These are phyloP conservation scores for Hymenotorrendiella dingleyae DNA, from an alignment of 2,329 filamentous ascomycete genomes.

Conservation along the genomic window DNA sequence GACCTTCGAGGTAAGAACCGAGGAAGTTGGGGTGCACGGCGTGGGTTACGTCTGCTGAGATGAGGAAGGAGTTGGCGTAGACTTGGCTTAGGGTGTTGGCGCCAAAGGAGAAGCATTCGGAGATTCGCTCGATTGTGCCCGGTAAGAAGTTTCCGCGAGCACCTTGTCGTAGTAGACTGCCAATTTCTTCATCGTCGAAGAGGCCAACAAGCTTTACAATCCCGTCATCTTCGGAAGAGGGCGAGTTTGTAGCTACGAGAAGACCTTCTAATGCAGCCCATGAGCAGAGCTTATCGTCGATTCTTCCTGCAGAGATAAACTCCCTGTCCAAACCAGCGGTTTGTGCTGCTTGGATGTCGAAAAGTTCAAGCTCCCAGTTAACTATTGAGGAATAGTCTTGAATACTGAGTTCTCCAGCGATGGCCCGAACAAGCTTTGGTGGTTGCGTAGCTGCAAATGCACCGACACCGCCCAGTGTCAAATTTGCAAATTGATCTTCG, in stretches of 20 bases:
- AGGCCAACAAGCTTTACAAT: conserved; percentile 86
- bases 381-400: conserved; percentile 68
- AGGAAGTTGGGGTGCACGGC: conserved; percentile 94
- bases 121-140: conserved; percentile 70
- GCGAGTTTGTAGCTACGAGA: conserved; percentile 55
- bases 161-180: conserved; percentile 83
- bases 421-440: conserved; percentile 74
- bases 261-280: conserved; percentile 86
- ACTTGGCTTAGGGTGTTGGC: conserved; percentile 69
- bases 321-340: conserved; percentile 83
- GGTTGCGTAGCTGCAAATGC: conserved; percentile 82
- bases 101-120: conserved; percentile 58
- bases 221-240: conserved; percentile 52
- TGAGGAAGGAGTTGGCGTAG: conserved; percentile 85
- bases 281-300: conserved; percentile 96
- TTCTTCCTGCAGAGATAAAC: conserved; percentile 89
- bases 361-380: conserved; percentile 97
- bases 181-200: conserved; percentile 97
- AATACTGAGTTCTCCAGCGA: conserved; percentile 72
- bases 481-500: conserved; percentile 27
- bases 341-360: conserved; percentile 79
- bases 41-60: conserved; percentile 90
- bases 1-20: conserved; percentile 73
- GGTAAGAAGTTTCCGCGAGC: conserved; percentile 86
- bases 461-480: conserved; percentile 21